Evolutionary conservation across 768 basidiomycete species (phyloP).

Genomic region (Hericium coralloides): DNA sequence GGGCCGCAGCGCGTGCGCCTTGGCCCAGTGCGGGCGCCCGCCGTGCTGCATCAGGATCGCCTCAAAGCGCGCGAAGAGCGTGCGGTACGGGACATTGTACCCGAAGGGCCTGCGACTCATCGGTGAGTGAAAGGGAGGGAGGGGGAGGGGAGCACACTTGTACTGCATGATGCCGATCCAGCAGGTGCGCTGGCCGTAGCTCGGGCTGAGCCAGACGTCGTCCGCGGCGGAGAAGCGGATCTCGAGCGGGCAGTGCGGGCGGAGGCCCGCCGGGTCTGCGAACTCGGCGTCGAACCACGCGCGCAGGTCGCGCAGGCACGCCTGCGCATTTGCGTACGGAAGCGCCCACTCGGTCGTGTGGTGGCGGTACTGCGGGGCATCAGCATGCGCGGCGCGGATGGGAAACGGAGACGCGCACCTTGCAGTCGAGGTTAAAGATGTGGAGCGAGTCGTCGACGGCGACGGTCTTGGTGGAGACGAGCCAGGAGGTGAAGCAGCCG

Average conservation of each 20-base stretch:
- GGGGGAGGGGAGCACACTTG: conserved; percentile 49
- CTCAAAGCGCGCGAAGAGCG: conserved; percentile 72
- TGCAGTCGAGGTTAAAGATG: conserved; percentile 91
- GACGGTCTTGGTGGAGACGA: conserved; percentile 43
- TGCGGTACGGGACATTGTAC: conserved; percentile 70
- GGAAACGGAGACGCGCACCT: conserved; percentile 40
- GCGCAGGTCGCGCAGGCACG: conserved; percentile 64
- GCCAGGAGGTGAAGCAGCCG: conserved; percentile 60
- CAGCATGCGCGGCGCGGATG: conserved; percentile 1
- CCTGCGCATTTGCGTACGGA: conserved; percentile 55
- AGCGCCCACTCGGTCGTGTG: conserved; percentile 96
- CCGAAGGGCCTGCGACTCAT: conserved; percentile 64
- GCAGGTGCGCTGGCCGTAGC: conserved; percentile 65
- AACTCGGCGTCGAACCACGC: conserved; percentile 64
- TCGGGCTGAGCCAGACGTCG: conserved; percentile 92
- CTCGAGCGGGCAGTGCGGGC: conserved; percentile 90
- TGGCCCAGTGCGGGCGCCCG: conserved; percentile 96
- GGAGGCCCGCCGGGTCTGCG: conserved; percentile 58
- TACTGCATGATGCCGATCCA: conserved; percentile 99
- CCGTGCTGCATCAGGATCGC: conserved; percentile 54
- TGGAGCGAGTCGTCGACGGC: conserved; percentile 70
- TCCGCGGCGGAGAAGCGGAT: conserved; percentile 82
- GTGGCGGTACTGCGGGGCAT: conserved; percentile 62
- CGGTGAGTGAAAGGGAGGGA: conserved; percentile 1
- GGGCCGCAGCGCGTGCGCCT: conserved; percentile 70